Evolutionary conservation across 2,329 filamentous ascomycete species (phyloP), one percentile per base, ranked within the genome.

Genomic region (Xylaria sp.): DNA sequence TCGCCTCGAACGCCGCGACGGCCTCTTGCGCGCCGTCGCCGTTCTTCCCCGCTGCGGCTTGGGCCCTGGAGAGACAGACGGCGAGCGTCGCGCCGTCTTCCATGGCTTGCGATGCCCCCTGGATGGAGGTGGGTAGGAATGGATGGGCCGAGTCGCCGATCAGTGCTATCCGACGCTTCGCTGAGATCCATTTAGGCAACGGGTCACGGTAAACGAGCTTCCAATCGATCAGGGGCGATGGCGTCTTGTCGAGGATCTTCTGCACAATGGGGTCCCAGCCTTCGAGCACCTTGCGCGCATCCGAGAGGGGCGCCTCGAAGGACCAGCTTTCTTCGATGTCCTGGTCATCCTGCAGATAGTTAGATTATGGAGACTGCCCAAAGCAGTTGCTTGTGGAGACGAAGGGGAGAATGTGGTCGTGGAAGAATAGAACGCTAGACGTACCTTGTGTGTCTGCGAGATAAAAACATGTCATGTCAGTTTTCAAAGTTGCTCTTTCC

Each of bases 71-170:
- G 13, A 83, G 75, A 35, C 77, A 82, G 1, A 78, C 75, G 4
- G 79, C 81, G 4, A 83, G 66, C 3, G 79, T 78, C 1, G 80
- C 77, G 3, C 78, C 81, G 68, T 83, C 81, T 68, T 83, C 81
- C 70, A 83, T 79, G 0, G 79, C 78, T 68, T 81, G 79, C 15
- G 78, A 79, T 0, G 79, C 81, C 8, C 81, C 81, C 64, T 81
- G 78, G 15, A 80, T 78, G 6, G 76, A 78, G 1, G 79, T 80
- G 0, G 81, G 81, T 5, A 83, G 73, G 67, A 82, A 81, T 1
- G 80, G 77, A 65, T 84, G 82, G 9, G 82, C 81, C 1, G 81
- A 76, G 66, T 84, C 81, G 7, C 82, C 82, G 27, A 84, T 77
- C 3, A 83, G 63, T 27, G 68, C 74, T 48, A 81, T 79, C 9